Conservation (phyloP, 192 early-diverging fungal species). For the Podochytrium sp. region DNA sequence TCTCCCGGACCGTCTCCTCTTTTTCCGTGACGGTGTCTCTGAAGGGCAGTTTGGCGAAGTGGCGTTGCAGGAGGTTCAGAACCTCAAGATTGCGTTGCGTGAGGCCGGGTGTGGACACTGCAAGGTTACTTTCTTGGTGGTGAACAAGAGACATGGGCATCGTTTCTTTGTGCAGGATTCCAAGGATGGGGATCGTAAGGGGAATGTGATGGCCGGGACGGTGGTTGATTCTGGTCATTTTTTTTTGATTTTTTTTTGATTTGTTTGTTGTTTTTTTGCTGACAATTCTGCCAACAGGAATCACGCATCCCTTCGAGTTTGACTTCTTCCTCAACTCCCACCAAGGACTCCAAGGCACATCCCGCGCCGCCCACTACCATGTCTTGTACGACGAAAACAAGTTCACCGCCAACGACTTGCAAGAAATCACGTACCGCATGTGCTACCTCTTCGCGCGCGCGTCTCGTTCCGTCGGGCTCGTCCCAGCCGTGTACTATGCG, state of each 20-base stretch:
- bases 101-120: conserved; percentile 16
- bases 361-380: conserved; percentile 83
- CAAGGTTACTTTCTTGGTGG: conserved; percentile 51
- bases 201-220: conserved; percentile 83
- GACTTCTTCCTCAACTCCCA: conserved; percentile 87
- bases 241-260: background rate
- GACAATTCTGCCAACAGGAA: conserved; percentile 55
- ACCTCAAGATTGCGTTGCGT: conserved; percentile 45
- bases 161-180: conserved; percentile 69
- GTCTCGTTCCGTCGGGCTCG: conserved; percentile 79
- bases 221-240: conserved; percentile 40
- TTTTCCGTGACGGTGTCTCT: conserved; percentile 71
- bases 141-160: conserved; percentile 60
- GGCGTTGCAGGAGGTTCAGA: conserved; percentile 47
- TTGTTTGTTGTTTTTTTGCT: background rate
- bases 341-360: conserved; percentile 85
- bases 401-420: conserved; percentile 74
- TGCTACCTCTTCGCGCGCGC: conserved; percentile 80
- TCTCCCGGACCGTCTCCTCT: conserved; percentile 49
- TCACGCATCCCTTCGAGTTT: conserved; percentile 79
- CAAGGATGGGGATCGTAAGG: conserved; percentile 60
- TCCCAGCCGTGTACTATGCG: conserved; percentile 88
- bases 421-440: conserved; percentile 82
- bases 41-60: conserved; percentile 56
- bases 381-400: conserved; percentile 85